Evolutionary conservation across 129 eudicot genomes (phyloP), one percentile per base, ranked within the genome.

Genomic region (Flaveria linearis): DNA sequence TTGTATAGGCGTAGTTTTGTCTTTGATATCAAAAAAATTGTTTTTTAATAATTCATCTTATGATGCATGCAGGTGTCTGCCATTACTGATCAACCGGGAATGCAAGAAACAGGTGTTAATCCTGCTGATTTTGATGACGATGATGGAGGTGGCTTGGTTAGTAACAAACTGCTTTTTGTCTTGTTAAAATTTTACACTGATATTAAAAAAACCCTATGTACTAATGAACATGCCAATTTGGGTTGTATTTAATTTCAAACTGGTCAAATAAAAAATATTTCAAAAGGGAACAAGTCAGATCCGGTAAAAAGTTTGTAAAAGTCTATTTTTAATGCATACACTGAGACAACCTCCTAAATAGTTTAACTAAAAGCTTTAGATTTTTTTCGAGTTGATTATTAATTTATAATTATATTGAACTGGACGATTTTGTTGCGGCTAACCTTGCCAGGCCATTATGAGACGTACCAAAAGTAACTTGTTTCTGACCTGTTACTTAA

Each of bases 71-170:
- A 92, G 98, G 98, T 92, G 11, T 90, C 96, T 46, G 90, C 92
- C 47, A 84, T 90, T 46, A 88, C 98, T 50, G 98, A 92, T 84
- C 94, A 90, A 75, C 73, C 89, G 79, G 92, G 92, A 77, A 83
- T 86, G 84, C 98, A 90, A 87, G 92, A 92, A 67, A 68, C 79
- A 62, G 98, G 96, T 58, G 90, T 80, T 46, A 88, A 88, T 79
- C 77, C 92, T 77, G 92, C 89, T 73, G 96, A 92, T 78, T 83
- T 92, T 12, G 96, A 92, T 76, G 98, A 92, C 78, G 96, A 89
- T 73, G 98, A 92, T 70, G 94, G 98, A 10, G 88, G 87, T 28
- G 98, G 98, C 66, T 80, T 90, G 96, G 98, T 92, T 63, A 83
- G 94, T 78, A 49, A 75, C 36, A 41, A 39, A 47, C 17, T 57